These are phyloP conservation scores for Sclerotinia minor DNA, from an alignment of 2,329 filamentous ascomycete species.

Conservation along the genomic window DNA sequence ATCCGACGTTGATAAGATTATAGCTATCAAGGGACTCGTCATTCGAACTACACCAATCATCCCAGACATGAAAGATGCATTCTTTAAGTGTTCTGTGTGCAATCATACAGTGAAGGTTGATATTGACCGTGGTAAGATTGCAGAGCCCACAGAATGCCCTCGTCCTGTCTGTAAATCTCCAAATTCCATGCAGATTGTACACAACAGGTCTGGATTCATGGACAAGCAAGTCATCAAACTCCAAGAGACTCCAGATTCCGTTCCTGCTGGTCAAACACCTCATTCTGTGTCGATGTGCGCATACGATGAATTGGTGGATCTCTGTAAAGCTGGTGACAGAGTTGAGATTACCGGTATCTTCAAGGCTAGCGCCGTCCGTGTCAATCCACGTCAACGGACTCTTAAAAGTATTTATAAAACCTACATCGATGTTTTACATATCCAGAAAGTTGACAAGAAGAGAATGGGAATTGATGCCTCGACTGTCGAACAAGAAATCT, in stretches of 20 bases:
- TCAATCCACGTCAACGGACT: constrained; percentile 88
- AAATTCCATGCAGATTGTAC: constrained; percentile 98
- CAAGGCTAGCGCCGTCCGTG: constrained; percentile 86
- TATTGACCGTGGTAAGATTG: constrained; percentile 93
- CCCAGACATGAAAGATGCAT: constrained; percentile 98
- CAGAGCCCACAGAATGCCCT: constrained; percentile 88
- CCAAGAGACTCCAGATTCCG: constrained; percentile 92
- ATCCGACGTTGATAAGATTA: constrained; percentile 92
- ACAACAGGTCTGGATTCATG: constrained; percentile 91
- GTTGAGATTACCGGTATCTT: constrained; percentile 97
- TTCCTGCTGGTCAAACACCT: constrained; percentile 93
- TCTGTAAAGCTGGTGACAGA: constrained; percentile 96
- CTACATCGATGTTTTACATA: constrained; percentile 91
- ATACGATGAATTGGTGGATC: constrained; percentile 95
- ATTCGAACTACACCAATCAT: constrained; percentile 96
- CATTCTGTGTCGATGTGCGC: constrained; percentile 95
- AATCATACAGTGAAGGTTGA: constrained; percentile 88
- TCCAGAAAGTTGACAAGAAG: constrained; percentile 95
- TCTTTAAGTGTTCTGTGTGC: constrained; percentile 93
- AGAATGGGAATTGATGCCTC: constrained; percentile 88
- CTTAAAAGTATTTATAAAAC: constrained; percentile 98
- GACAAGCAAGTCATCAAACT: constrained; percentile 99
- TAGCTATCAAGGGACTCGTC: constrained; percentile 92
- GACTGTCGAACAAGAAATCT: constrained; percentile 79
- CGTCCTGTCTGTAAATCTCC: constrained; percentile 76